Conservation (phyloP, 257 asterid genomes). For the Forsythia suspensa region DNA sequence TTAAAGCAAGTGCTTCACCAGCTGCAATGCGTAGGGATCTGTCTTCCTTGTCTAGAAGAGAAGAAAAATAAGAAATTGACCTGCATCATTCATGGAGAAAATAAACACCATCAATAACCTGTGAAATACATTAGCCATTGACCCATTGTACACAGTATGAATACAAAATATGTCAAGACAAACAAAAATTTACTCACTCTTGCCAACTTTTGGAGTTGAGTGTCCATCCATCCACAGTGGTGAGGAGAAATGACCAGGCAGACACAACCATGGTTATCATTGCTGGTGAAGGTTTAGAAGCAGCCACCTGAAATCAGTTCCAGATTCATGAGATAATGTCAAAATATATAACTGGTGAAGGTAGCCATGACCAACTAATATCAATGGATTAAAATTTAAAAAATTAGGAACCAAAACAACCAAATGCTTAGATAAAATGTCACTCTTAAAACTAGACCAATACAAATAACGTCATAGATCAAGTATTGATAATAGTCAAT, state of each 20-base stretch:
- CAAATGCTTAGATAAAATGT: background rate
- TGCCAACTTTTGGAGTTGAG: constrained; percentile 75
- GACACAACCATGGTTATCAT: constrained; percentile 66
- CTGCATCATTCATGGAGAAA: constrained; percentile 42
- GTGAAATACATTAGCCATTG: background rate
- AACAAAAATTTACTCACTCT: constrained; percentile 50
- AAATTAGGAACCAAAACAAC: constrained; percentile 1
- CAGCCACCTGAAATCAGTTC: constrained; percentile 59
- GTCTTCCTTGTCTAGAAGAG: constrained; percentile 86
- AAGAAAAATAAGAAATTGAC: constrained; percentile 65
- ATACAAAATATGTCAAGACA: background rate
- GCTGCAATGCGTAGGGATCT: constrained; percentile 82
- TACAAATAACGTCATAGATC: background rate
- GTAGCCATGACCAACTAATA: background rate
- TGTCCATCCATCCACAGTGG: constrained; percentile 62
- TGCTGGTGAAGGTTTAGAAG: constrained; percentile 64
- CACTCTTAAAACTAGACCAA: background rate
- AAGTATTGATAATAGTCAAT: too few relatives aligned
- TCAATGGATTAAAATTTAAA: too few relatives aligned
- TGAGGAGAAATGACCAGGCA: constrained; percentile 92
- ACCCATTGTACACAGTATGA: background rate
- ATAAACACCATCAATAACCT: constrained; percentile 1
- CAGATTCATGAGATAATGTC: background rate
- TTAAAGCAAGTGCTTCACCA: constrained; percentile 93
- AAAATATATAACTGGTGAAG: background rate